Conservation (phyloP, 495 filamentous ascomycete genomes). For the Copromyces sp. region DNA sequence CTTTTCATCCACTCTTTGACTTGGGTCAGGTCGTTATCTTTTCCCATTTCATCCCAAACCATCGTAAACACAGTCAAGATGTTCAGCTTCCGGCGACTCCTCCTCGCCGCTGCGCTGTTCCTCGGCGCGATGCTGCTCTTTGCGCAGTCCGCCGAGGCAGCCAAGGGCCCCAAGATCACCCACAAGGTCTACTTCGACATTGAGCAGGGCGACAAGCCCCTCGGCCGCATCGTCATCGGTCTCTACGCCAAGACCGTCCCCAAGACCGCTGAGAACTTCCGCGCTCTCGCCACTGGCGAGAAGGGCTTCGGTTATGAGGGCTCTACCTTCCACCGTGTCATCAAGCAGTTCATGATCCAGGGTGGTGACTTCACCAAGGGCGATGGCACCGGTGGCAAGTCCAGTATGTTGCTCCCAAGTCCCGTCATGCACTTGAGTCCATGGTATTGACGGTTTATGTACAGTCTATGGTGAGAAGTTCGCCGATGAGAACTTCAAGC, state of each 20-base stretch:
- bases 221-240: conserved; percentile 85
- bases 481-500: conserved; percentile 98
- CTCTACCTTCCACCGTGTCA: conserved; percentile 95
- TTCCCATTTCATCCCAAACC: neutral
- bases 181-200: conserved; percentile 97
- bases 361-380: conserved; percentile 97
- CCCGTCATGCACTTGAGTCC: neutral
- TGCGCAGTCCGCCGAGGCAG: conserved; percentile 58
- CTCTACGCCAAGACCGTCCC: conserved; percentile 98
- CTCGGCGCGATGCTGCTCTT: conserved; percentile 61
- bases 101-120: conserved; percentile 63
- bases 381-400: conserved; percentile 96
- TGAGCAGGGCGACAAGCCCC: conserved; percentile 70
- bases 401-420: conserved; percentile 39
- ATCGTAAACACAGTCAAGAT: conserved; percentile 24
- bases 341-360: conserved; percentile 98
- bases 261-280: conserved; percentile 96
- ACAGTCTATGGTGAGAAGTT: conserved; percentile 89
- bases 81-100: conserved; percentile 46
- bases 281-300: conserved; percentile 91
- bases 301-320: conserved; percentile 95
- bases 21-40: neutral
- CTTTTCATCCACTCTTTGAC: neutral
- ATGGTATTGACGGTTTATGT: conserved; percentile 3
- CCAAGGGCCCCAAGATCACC: conserved; percentile 93